These are phyloP conservation scores for Trichosanthes truncata DNA, from an alignment of 306 rosid genomes.

Conservation along the genomic window DNA sequence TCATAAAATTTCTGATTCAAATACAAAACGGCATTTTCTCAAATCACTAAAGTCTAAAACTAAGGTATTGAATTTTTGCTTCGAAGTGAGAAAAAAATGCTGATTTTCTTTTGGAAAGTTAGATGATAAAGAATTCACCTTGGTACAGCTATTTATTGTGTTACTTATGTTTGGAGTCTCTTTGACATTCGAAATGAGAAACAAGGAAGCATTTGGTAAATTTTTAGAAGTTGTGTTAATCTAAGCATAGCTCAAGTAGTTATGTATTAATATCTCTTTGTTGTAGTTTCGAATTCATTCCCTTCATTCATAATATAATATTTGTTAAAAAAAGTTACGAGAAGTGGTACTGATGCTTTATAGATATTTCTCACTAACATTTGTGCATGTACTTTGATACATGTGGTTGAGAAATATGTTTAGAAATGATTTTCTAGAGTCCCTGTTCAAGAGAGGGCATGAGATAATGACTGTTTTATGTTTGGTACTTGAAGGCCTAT, in stretches of 20 bases:
- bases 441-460: neutral
- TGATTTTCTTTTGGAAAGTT: neutral
- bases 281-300: neutral
- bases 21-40: neutral
- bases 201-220: neutral
- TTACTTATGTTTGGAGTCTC: no score
- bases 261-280: no score
- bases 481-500: slow-evolving; percentile 38
- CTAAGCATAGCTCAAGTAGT: neutral
- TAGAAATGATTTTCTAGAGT: neutral
- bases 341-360: neutral
- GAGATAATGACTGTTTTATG: neutral
- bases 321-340: no score
- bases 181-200: neutral
- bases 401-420: neutral
- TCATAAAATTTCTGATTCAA: neutral
- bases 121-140: neutral
- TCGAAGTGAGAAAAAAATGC: neutral
- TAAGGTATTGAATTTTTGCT: neutral
- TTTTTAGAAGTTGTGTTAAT: neutral
- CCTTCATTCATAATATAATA: no score
- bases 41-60: neutral
- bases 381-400: neutral
- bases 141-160: no score
- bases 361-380: neutral